Conservation (phyloP, 495 filamentous ascomycete species). For the Xylaria flabelliformis region DNA sequence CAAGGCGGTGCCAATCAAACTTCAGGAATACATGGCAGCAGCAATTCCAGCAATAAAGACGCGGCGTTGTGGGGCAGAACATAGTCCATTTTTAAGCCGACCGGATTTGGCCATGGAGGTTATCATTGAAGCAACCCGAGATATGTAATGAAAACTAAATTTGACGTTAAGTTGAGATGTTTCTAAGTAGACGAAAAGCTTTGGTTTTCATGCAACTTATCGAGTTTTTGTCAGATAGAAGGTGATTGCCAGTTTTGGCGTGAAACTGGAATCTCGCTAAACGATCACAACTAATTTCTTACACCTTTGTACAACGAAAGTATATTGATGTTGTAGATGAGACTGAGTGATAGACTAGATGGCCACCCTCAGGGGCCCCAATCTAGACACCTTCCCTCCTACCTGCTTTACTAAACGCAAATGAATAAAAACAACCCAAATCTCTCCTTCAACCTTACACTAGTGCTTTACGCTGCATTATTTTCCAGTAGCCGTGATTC, state of each 20-base stretch:
- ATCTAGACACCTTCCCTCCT: no score
- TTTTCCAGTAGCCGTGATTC: background rate
- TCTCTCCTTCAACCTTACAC: background rate
- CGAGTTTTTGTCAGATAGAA: no score
- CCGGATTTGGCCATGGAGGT: background rate
- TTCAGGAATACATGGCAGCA: constrained; percentile 10
- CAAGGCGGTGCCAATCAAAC: background rate
- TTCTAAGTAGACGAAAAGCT: background rate
- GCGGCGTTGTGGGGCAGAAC: background rate
- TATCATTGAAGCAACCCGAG: constrained; percentile 2
- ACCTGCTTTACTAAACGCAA: no score
- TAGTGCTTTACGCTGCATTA: background rate
- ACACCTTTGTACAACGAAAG: no score
- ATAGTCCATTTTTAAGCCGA: constrained; percentile 20
- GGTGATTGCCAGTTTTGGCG: no score
- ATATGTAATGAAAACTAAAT: background rate
- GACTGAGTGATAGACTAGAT: no score
- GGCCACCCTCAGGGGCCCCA: no score
- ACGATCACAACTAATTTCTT: no score
- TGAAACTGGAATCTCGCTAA: no score
- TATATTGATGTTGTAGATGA: no score
- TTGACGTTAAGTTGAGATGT: background rate
- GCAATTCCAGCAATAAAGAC: constrained; percentile 10
- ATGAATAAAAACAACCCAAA: no score
- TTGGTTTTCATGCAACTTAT: no score